Evolutionary conservation across 495 filamentous ascomycete genomes (phyloP).

Genomic region (Ascodesmis nigricans): DNA sequence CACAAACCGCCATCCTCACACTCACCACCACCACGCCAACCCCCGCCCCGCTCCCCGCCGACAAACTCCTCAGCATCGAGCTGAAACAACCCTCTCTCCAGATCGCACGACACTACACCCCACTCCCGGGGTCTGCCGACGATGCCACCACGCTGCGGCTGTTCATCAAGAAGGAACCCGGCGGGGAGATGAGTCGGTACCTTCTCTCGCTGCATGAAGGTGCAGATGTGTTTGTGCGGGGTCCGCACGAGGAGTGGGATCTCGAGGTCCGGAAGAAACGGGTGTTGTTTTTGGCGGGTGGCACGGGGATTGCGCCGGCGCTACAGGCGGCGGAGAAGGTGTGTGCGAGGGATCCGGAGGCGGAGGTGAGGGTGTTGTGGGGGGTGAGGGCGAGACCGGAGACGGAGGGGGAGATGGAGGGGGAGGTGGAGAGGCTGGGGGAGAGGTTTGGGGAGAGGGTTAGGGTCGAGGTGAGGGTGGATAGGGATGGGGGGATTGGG

Average conservation of each 20-base stretch:
- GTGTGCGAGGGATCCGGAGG: conserved; percentile 19
- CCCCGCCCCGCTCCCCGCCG: conserved; percentile 2
- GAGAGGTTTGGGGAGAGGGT: conserved; percentile 9
- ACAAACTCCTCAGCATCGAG: conserved; percentile 57
- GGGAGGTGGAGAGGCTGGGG: conserved; percentile 35
- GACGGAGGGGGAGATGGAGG: conserved; percentile 28
- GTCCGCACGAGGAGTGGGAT: conserved; percentile 49
- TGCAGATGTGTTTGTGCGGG: conserved; percentile 46
- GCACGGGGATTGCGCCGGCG: conserved; percentile 83
- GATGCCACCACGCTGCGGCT: conserved; percentile 29
- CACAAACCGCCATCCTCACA: conserved; percentile 44
- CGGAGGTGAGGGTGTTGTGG: conserved; percentile 42
- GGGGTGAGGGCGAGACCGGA: conserved; percentile 26
- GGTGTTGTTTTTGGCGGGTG: conserved; percentile 72
- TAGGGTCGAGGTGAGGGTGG: conserved; percentile 13
- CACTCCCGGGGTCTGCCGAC: conserved; percentile 36
- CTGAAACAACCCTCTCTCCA: conserved; percentile 84
- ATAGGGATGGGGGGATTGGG: conserved; percentile 16
- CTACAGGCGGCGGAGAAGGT: conserved; percentile 51
- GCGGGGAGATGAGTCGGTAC: conserved; percentile 31
- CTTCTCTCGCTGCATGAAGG: conserved; percentile 39
- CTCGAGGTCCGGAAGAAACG: conserved; percentile 16
- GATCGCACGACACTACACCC: conserved; percentile 74
- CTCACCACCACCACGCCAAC: conserved; percentile 28
- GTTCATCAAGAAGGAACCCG: conserved; percentile 32